phyloP scores from a whole-genome alignment of 495 filamentous ascomycete species.

The Lasiosphaeriaceae sp. region DNA sequence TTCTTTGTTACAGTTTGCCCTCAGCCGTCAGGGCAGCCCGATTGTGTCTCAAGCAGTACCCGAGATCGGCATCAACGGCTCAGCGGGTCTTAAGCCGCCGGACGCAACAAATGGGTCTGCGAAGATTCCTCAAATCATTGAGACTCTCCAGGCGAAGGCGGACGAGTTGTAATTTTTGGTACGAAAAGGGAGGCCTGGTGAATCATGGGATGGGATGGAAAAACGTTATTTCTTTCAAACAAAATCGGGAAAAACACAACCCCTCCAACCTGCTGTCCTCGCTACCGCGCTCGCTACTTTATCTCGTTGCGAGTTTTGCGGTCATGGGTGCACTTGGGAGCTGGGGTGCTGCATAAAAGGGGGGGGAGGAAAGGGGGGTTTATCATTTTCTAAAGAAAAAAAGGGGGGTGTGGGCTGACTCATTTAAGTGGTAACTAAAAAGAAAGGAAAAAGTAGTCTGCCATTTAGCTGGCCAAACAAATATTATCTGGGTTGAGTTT shows the following conservation, averaged over 20 bases:
- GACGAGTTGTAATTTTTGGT: conserved; percentile 48
- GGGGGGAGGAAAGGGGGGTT: no score
- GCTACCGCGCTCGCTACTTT: no score
- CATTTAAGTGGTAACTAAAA: background rate
- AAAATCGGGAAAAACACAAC: background rate
- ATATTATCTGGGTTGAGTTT: background rate
- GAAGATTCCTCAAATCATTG: conserved; percentile 32
- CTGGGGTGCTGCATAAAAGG: no score
- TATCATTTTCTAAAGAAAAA: background rate
- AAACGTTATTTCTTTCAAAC: background rate
- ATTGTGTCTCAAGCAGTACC: conserved; percentile 38
- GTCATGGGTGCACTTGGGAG: no score
- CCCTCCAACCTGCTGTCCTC: no score
- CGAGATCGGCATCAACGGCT: conserved; percentile 27
- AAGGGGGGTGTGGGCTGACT: background rate
- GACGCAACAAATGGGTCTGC: conserved; percentile 26
- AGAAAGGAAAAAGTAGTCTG: background rate
- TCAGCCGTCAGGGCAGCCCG: conserved; percentile 53
- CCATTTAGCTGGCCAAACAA: background rate
- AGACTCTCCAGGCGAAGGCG: conserved; percentile 43
- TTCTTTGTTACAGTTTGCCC: conserved; percentile 48
- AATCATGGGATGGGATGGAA: background rate
- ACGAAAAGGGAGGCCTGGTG: background rate
- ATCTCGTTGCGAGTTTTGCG: no score
- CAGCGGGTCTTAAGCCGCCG: conserved; percentile 33